These are phyloP conservation scores for Pseudonitzschia multistriata DNA, from an alignment of 108 stramenopile species.

Conservation along the genomic window DNA sequence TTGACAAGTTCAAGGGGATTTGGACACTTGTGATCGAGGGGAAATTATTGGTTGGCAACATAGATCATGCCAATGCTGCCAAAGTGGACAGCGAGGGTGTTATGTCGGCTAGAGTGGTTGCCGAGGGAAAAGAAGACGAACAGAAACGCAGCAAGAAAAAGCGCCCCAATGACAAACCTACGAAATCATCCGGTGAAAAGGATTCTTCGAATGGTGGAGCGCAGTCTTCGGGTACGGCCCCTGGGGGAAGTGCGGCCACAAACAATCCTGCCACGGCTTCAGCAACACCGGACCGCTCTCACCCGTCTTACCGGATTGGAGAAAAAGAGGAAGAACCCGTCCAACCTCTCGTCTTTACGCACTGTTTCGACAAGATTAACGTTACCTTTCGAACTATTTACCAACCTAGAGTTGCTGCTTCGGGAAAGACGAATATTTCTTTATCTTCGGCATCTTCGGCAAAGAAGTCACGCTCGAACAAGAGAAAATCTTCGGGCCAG, in stretches of 20 bases:
- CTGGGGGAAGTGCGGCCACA: neutral
- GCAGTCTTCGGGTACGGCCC: neutral
- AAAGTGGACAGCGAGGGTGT: constrained; percentile 42
- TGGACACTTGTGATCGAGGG: constrained; percentile 76
- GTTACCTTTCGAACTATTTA: constrained; percentile 60
- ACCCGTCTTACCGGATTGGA: constrained; percentile 29
- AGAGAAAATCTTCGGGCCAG: constrained; percentile 25
- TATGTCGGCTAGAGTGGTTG: neutral
- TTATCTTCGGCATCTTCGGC: neutral
- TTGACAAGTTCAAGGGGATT: constrained; percentile 17
- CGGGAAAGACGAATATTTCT: neutral
- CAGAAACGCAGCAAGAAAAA: neutral
- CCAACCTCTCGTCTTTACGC: constrained; percentile 63
- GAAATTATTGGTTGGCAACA: constrained; percentile 59
- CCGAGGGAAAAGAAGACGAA: neutral
- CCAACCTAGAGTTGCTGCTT: constrained; percentile 16
- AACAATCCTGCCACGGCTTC: neutral
- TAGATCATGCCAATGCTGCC: constrained; percentile 68
- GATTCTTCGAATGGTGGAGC: neutral
- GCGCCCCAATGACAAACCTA: constrained; percentile 4
- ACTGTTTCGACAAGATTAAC: constrained; percentile 69
- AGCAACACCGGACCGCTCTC: constrained; percentile 13
- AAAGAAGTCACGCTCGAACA: constrained; percentile 35
- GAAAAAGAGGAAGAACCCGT: constrained; percentile 55
- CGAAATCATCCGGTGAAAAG: neutral